phyloP scores from a whole-genome alignment of 345 rosid genomes.

The Linum trigynum region DNA sequence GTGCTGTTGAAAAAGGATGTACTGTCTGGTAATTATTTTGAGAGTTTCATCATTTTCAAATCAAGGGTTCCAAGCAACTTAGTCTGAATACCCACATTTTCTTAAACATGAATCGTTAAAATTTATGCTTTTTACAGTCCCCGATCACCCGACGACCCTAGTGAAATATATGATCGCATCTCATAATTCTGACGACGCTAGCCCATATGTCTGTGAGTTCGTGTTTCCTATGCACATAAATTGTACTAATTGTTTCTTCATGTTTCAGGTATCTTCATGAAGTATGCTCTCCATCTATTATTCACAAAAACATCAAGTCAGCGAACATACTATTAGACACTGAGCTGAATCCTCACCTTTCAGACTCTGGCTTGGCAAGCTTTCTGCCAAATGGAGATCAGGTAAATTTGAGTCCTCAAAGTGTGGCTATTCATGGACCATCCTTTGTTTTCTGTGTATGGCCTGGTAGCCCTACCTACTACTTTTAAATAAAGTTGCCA shows the following conservation, averaged over 20 bases:
- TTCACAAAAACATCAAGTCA: conserved; percentile 88
- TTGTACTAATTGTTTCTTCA: background rate
- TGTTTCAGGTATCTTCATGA: conserved; percentile 92
- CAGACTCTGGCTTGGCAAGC: conserved; percentile 82
- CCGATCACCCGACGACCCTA: no score
- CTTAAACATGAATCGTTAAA: no score
- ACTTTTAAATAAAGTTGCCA: no score
- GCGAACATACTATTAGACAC: conserved; percentile 74
- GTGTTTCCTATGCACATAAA: background rate
- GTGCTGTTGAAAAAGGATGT: no score
- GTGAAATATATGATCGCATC: no score
- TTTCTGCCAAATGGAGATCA: conserved; percentile 72
- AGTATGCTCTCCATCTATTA: conserved; percentile 79
- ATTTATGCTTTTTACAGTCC: no score
- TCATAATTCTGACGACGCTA: no score
- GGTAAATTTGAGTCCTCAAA: conserved; percentile 23
- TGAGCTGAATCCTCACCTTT: conserved; percentile 88
- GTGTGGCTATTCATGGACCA: background rate
- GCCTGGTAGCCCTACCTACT: background rate
- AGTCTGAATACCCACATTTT: no score
- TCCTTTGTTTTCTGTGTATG: background rate
- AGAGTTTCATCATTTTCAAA: no score
- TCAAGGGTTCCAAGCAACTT: no score
- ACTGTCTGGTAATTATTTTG: no score
- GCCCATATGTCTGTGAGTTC: no score